These are phyloP conservation scores for Cronartium quercuum DNA, from an alignment of 1,284 basidiomycete species.

Conservation along the genomic window DNA sequence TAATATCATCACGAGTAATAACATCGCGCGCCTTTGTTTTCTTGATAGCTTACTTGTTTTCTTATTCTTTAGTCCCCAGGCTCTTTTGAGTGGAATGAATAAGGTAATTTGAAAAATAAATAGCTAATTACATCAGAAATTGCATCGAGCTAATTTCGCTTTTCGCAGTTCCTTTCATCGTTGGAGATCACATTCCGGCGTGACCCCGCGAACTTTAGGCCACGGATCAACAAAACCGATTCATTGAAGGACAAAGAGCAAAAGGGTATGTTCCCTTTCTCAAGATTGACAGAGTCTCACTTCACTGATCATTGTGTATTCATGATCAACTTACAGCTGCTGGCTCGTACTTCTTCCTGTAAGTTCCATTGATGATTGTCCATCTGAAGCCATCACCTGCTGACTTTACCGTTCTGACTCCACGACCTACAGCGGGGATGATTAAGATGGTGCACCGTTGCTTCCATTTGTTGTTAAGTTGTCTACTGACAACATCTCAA, in stretches of 20 bases:
- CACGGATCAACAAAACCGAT: slow-evolving; percentile 86
- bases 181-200: slow-evolving; percentile 92
- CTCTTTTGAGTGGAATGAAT: slow-evolving; percentile 79
- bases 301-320: background rate
- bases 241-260: slow-evolving; percentile 92
- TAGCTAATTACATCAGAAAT: background rate
- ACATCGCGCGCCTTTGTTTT: slow-evolving; percentile 10
- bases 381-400: no score
- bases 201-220: slow-evolving; percentile 85
- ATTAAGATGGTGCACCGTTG: no score
- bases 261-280: slow-evolving; percentile 54
- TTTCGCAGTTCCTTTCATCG: slow-evolving; percentile 65
- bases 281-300: background rate
- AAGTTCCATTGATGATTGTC: slow-evolving; percentile 1
- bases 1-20: slow-evolving; percentile 41
- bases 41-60: slow-evolving; percentile 39
- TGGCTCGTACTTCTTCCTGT: slow-evolving; percentile 35
- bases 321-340: slow-evolving; percentile 13
- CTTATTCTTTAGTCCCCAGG: slow-evolving; percentile 63
- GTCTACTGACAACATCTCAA: no score
- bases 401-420: no score
- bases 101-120: slow-evolving; percentile 47
- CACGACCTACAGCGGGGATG: no score
- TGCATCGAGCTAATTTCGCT: background rate
- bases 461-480: no score